Evolutionary conservation across 768 basidiomycete genomes (phyloP), one percentile per base, ranked within the genome.

Genomic region (Exidia glandulosa): DNA sequence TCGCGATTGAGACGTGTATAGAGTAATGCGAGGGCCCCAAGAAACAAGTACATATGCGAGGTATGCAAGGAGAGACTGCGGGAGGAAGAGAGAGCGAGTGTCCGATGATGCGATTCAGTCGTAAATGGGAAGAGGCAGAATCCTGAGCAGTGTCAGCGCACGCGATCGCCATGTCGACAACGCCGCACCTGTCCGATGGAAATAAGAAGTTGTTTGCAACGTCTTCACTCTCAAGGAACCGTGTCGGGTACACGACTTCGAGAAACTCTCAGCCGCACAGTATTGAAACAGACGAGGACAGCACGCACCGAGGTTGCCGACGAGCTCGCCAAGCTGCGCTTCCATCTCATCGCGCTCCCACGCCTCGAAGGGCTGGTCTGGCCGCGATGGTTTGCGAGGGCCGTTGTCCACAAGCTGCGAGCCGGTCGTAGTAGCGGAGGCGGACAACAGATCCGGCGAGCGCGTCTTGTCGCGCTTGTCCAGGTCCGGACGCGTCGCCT

Each of bases 171-270:
- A 10, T 32, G 14, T 32, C 14, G 10, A 31, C 10, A 32, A 14
- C 13, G 45, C 69, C 79, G 61, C 63, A 86, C 88, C 81, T 79
- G 68, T 95, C 94, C 31, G 90, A 82, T 67, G 89, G 90, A 74
- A 95, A 95, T 62, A 96, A 73, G 76, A 96, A 95, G 70, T 98
- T 97, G 64, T 94, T 87, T 5, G 88, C 86, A 1, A 83, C 77
- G 68, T 95, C 92, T 72, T 97, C 94, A n/a, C 83, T 88, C 71
- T 97, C 94, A 62, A 98, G 68, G 75, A 97, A 97, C 12, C 85
- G 83, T 16, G 78, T 88, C 2, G 94, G 85, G 73, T 89, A 89
- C 12, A 90, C 59, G 37, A 97, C 94, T 95, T 64, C 3, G 32
- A n/a, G 52, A 29, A 48, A 63, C 36, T 59, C 57, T 10, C 29